Evolutionary conservation across 352 stramenopile genomes (phyloP), one percentile per base, ranked within the genome.

Genomic region (Phytopythium ostracodes): DNA sequence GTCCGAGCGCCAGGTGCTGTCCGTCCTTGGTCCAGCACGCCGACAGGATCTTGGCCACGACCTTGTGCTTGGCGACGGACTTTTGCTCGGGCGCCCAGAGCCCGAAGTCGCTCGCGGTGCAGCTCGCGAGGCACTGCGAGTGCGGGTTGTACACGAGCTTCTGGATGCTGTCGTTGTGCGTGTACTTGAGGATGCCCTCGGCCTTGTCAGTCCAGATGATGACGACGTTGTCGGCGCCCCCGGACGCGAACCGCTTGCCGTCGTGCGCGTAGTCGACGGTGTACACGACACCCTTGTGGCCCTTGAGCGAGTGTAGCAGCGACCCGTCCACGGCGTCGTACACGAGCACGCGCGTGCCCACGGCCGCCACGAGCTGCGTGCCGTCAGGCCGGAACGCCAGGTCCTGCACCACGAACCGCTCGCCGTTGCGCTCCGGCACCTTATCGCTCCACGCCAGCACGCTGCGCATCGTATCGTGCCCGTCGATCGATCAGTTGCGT

Each of bases 191-290:
- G 52, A 98, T 91, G 14, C 92, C 92, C 60, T 98, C 89, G 46
- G 88, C 93, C 59, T 97, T 98, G 65, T 89, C 80, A 27, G 86
- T 98, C 96, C 96, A 98, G 67, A 98, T 98, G 62, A 98, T 98
- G n/a, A 98, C 94, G 38, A 93, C 91, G 63, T 97, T 97, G 76
- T 98, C 96, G 0, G 92, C 89, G 15, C 94, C 95, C 36, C 95
- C 94, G 0, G 88, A 97, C 12, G 91, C 89, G 59, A 98, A 98
- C 8, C 88, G 86, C 62, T 96, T 96, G 56, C 94, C 94, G 60
- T 98, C 92, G 49, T 89, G 77, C 2, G 83, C 71, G 62, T 96
- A 98, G 62, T 95, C 85, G 17, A 98, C 91, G 11, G 85, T 76
- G 69, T 98, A 98, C 27, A 99, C 95, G 18, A 84, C 92, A 57